Base-by-base conservation (phyloP, 2,329 filamentous ascomycete genomes). In the Aschersonia sp. region DNA sequence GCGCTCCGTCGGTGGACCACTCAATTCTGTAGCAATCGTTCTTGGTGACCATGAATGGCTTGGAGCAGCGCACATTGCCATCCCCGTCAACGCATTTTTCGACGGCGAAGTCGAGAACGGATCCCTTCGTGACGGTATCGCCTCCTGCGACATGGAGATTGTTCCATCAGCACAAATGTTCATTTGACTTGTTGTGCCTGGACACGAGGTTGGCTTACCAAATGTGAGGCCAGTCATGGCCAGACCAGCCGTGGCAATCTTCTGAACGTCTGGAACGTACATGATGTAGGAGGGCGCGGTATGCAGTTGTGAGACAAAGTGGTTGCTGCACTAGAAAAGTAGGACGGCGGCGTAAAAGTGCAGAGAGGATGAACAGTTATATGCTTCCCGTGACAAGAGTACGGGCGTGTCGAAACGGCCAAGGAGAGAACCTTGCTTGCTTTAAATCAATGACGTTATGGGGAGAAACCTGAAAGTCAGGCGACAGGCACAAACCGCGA, bases 21-120 rank as follows among this genome's bases (percentile, higher is more conserved):
- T 62, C 56, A 14, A 70, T 50, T n/a, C 57, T 54, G 56, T 69
- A 69, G 60, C 67, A 70, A 6, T 58, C 59, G 37, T 57, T 57
- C 45, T 62, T 60, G 22, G 55, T 50, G 22, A 67, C 67, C 14
- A 61, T 52, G 56, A 70, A 70, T 5, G 67, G 67, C 43, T 64
- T 60, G 32, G 61, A 58, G 57, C 65, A 68, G 22, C 64, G 62
- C 33, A 56, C 54, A 52, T 68, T 64, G 35, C 64, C 63, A 12
- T 66, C 61, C 30, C 33, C 39, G 47, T 70, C 68, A 47, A 64
- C 44, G 53, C 68, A 70, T 42, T 64, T 63, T 47, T 68, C 63
- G 0, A 69, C 57, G 0, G 65, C 66, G 55, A 58, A 69, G 57
- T 69, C 68, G 44, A 70, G 54, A 11, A 70, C 55, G 14, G 57